Percentiles rank a stretch among this genome's conserved stretches.
These are phyloP conservation scores for Phytophthora cactorum DNA, from an alignment of 352 stramenopile species.

Conservation along the genomic window DNA sequence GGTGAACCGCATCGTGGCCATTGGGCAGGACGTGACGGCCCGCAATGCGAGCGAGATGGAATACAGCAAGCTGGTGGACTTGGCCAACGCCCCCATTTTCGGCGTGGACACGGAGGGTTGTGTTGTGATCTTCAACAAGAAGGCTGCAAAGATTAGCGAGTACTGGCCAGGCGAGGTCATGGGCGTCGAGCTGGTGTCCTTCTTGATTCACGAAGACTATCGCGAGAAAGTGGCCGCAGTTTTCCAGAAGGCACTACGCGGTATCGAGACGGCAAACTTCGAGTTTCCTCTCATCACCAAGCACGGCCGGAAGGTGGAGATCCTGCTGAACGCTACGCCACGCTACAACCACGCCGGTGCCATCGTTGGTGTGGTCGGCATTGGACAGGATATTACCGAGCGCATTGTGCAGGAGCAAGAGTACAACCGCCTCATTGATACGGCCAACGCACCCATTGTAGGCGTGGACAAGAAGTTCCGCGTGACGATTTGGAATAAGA, in stretches of 20 bases:
- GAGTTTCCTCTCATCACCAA: slow-evolving; percentile 89
- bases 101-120: slow-evolving; percentile 61
- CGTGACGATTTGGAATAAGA: slow-evolving; percentile 95
- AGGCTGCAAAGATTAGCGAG: slow-evolving; percentile 87
- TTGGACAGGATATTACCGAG: slow-evolving; percentile 86
- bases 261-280: slow-evolving; percentile 75
- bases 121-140: slow-evolving; percentile 92
- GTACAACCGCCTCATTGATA: slow-evolving; percentile 83
- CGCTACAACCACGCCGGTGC: slow-evolving; percentile 67
- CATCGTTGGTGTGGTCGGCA: slow-evolving; percentile 78
- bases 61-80: slow-evolving; percentile 76
- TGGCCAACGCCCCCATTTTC: slow-evolving; percentile 83
- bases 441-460: slow-evolving; percentile 85
- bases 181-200: slow-evolving; percentile 76
- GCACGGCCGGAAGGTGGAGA: slow-evolving; percentile 71
- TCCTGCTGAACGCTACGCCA: slow-evolving; percentile 80
- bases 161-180: slow-evolving; percentile 90
- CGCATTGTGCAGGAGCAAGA: slow-evolving; percentile 83
- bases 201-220: slow-evolving; percentile 80
- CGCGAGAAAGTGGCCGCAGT: slow-evolving; percentile 67
- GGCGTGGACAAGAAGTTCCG: slow-evolving; percentile 80
- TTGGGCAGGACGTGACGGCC: slow-evolving; percentile 74
- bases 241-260: slow-evolving; percentile 73
- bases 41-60: slow-evolving; percentile 72
- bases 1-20: slow-evolving; percentile 63